Conservation (phyloP, 2,329 filamentous ascomycete species). For the Pseudogymnoascus sp. region DNA sequence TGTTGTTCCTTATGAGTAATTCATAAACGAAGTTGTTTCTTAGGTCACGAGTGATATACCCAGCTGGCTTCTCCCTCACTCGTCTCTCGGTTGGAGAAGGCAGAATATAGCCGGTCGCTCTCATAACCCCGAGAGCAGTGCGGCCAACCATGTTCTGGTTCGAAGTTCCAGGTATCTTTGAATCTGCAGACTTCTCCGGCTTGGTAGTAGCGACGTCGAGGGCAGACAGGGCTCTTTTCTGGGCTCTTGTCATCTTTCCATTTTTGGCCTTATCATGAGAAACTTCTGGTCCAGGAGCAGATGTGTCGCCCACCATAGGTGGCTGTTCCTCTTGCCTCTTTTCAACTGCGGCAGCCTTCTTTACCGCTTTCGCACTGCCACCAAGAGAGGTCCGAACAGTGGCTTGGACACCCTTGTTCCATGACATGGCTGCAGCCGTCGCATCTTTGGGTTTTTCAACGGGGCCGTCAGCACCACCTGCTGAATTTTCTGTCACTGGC, state of each 20-base stretch:
- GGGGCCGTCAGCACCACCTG: neutral
- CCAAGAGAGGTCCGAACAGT: slow-evolving; percentile 35
- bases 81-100: neutral
- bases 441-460: neutral
- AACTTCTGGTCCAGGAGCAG: neutral
- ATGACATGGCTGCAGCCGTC: slow-evolving; percentile 29
- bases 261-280: neutral
- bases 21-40: slow-evolving; percentile 1
- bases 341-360: neutral
- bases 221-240: neutral
- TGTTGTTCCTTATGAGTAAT: neutral
- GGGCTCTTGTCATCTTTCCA: neutral
- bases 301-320: neutral
- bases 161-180: neutral
- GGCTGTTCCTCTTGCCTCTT: neutral
- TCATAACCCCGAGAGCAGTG: neutral
- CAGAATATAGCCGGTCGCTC: neutral
- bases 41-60: neutral
- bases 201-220: neutral
- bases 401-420: slow-evolving; percentile 36
- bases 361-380: slow-evolving; percentile 16
- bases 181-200: neutral
- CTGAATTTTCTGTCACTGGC: neutral
- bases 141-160: neutral
- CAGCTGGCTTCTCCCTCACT: neutral